Evolutionary conservation across 768 basidiomycete genomes (phyloP).

Genomic region (Lactarius deliciosus): DNA sequence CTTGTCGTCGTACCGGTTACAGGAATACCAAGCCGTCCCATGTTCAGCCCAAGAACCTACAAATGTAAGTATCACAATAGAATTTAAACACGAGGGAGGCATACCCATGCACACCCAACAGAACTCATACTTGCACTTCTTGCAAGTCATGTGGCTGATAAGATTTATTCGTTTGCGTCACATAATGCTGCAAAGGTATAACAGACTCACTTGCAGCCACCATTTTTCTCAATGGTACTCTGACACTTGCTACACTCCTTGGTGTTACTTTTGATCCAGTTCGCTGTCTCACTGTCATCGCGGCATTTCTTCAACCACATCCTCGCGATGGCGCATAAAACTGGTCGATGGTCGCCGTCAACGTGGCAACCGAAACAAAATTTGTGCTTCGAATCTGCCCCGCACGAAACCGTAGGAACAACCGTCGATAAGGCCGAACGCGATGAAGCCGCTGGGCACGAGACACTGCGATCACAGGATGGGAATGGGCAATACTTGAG

Average conservation of each 20-base stretch:
- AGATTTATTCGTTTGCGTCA: conserved; percentile 27
- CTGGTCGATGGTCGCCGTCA: conserved; percentile 87
- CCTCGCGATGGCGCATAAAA: conserved; percentile 83
- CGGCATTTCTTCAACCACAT: conserved; percentile 97
- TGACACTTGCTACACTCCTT: conserved; percentile 97
- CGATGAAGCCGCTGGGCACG: conserved; percentile 78
- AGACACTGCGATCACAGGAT: conserved; percentile 90
- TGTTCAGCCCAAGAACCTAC: conserved; percentile 95
- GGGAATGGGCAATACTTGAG: conserved; percentile 97
- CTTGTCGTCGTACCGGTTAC: conserved; percentile 96
- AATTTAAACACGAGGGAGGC: conserved; percentile 30
- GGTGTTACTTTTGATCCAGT: conserved; percentile 99
- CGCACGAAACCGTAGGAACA: conserved; percentile 89
- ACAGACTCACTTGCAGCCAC: conserved; percentile 93
- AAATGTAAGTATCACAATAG: conserved; percentile 34
- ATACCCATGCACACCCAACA: conserved; percentile 99
- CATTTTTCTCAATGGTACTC: conserved; percentile 99
- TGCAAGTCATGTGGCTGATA: conserved; percentile 97
- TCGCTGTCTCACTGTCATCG: conserved; percentile 97
- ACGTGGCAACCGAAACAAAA: conserved; percentile 96
- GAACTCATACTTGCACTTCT: conserved; percentile 98
- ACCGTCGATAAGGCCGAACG: conserved; percentile 70
- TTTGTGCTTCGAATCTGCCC: conserved; percentile 61
- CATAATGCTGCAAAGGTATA: conserved; percentile 9
- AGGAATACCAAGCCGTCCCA: conserved; percentile 96